A percentile compares a stretch with the other conserved stretches of the same genome.
These are phyloP conservation scores for Jaenimonas drosophilae DNA, from an alignment of 208 protist species.

Conservation along the genomic window DNA sequence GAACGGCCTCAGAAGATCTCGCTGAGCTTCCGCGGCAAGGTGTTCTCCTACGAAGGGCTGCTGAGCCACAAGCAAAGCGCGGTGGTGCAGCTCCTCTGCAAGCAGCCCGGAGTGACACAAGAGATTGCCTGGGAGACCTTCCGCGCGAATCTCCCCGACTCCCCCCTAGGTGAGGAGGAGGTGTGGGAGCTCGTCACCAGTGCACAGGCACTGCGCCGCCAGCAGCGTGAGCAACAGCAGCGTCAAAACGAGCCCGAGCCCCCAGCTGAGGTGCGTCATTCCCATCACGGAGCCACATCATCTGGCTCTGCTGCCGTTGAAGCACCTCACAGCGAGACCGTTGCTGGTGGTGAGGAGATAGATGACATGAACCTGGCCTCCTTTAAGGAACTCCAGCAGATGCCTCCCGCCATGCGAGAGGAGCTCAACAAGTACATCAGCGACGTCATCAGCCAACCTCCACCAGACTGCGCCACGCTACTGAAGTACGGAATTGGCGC, in stretches of 20 bases:
- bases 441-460: constrained; percentile 52
- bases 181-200: constrained; percentile 41
- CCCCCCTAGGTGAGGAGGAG: constrained; percentile 28
- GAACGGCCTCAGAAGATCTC: constrained; percentile 59
- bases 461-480: constrained; percentile 19
- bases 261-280: no score
- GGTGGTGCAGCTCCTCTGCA: constrained; percentile 59
- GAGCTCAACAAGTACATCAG: constrained; percentile 70
- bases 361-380: constrained; percentile 10
- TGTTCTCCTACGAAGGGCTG: constrained; percentile 67
- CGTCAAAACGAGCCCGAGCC: no score
- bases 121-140: constrained; percentile 50
- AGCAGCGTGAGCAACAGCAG: no score
- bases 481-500: no score
- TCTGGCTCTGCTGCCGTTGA: no score
- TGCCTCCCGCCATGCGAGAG: constrained; percentile 53
- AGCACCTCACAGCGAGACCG: no score
- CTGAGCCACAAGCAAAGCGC: constrained; percentile 51
- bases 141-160: constrained; percentile 47
- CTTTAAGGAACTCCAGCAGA: constrained; percentile 33
- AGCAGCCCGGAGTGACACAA: constrained; percentile 41
- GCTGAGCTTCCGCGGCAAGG: constrained; percentile 45
- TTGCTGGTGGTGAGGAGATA: background rate
- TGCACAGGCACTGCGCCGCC: constrained; percentile 19
- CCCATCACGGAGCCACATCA: no score